Percentiles rank a stretch among this genome's conserved stretches.
phyloP scores from a whole-genome alignment of 768 basidiomycete species.

The Holtermanniella nyarrowii region DNA sequence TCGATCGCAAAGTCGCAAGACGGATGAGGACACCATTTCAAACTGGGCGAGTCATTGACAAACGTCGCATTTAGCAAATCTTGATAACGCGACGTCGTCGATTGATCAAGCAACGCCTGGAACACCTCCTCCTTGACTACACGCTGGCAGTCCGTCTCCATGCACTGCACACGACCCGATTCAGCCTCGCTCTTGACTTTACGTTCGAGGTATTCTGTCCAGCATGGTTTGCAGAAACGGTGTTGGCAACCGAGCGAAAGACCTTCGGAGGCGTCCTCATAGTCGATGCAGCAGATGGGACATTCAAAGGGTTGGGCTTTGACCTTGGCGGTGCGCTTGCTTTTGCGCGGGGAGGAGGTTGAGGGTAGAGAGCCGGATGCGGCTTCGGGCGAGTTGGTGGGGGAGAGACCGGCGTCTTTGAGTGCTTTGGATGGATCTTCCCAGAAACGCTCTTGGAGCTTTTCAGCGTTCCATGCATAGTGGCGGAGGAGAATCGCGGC shows the following conservation, averaged over 20 bases:
- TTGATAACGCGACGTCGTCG: conserved; percentile 49
- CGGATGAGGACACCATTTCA: conserved; percentile 94
- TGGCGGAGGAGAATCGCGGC: conserved; percentile 71
- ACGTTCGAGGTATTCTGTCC: conserved; percentile 64
- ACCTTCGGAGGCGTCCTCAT: conserved; percentile 51
- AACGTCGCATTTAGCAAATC: conserved; percentile 82
- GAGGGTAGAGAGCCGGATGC: conserved; percentile 40
- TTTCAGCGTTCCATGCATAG: conserved; percentile 91
- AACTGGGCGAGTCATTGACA: conserved; percentile 66
- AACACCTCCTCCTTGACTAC: conserved; percentile 42
- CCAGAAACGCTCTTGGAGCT: conserved; percentile 93
- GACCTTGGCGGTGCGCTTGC: conserved; percentile 14
- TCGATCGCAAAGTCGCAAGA: conserved; percentile 89
- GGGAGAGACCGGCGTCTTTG: conserved; percentile 59
- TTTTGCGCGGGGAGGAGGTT: conserved; percentile 23
- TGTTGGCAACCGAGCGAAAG: conserved; percentile 73
- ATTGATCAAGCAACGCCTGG: conserved; percentile 49
- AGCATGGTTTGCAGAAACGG: conserved; percentile 71
- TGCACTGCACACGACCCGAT: conserved; percentile 43
- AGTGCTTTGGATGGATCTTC: conserved; percentile 68
- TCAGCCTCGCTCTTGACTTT: conserved; percentile 62
- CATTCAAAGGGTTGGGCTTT: conserved; percentile 61
- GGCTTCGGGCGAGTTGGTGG: conserved; percentile 43
- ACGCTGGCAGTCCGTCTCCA: conserved; percentile 43
- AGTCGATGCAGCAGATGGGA: conserved; percentile 69